These are phyloP conservation scores for Solanum hybrid DNA, from an alignment of 305 asterid genomes.

Conservation along the genomic window DNA sequence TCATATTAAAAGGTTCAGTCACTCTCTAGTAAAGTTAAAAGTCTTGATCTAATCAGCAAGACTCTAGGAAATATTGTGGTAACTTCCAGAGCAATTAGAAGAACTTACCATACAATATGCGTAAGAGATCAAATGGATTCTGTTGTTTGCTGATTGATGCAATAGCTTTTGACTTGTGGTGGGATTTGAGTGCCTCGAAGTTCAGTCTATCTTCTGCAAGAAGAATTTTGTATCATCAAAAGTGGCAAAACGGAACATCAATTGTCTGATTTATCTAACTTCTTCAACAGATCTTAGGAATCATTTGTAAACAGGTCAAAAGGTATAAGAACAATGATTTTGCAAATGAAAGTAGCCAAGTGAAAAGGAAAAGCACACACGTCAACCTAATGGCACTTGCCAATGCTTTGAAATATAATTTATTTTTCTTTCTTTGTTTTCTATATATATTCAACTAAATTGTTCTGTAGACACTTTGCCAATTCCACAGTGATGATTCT, in stretches of 20 bases:
- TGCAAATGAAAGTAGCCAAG: neutral
- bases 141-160: slow-evolving; percentile 23
- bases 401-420: neutral
- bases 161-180: slow-evolving; percentile 12
- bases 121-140: slow-evolving; percentile 34
- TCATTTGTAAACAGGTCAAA: neutral
- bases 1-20: neutral
- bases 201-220: slow-evolving; percentile 28
- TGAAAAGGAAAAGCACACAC: neutral
- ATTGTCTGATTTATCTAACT: neutral
- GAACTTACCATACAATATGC: slow-evolving; percentile 36
- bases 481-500: neutral
- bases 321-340: neutral
- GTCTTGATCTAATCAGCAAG: neutral
- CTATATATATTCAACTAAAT: neutral
- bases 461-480: neutral
- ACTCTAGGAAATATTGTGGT: neutral
- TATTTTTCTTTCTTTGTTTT: neutral
- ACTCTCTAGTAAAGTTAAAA: neutral
- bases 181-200: slow-evolving; percentile 1
- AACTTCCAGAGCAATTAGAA: neutral
- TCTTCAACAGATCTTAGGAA: neutral
- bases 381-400: neutral
- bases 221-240: neutral
- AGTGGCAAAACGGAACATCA: neutral